Percentiles rank a stretch among this genome's conserved stretches.
Evolutionary conservation across 1,284 basidiomycete genomes (phyloP).

Genomic region (Coniferiporia weirii): DNA sequence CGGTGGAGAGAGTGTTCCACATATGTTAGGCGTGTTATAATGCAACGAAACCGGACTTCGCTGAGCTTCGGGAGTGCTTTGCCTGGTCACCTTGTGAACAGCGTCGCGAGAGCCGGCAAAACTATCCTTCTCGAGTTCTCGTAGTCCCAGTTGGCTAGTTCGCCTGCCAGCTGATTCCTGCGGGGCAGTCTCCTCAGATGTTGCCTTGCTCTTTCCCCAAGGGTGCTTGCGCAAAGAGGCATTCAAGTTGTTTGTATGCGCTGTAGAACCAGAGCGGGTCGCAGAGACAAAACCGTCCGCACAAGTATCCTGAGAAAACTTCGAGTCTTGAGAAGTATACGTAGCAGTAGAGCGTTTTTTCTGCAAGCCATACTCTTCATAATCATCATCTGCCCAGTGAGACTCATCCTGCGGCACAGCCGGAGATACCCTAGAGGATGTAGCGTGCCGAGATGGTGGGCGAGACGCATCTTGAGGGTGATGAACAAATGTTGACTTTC

Average conservation of each 20-base stretch:
- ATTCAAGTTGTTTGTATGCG: not conserved
- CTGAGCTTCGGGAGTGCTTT: not conserved
- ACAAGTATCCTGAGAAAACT: not conserved
- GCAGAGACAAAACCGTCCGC: not conserved
- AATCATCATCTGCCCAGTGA: not conserved
- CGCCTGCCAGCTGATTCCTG: constrained; percentile 4
- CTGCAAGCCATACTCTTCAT: not conserved
- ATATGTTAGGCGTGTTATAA: not conserved
- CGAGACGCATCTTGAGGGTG: not conserved
- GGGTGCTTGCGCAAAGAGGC: constrained; percentile 7
- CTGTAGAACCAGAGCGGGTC: not conserved
- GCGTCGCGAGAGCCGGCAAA: constrained; percentile 66
- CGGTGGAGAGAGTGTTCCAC: not conserved
- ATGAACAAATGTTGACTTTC: not conserved
- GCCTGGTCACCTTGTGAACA: constrained; percentile 58
- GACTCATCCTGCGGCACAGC: not conserved
- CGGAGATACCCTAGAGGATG: not conserved
- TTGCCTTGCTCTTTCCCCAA: constrained; percentile 12
- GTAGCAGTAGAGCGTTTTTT: not conserved
- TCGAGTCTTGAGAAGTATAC: not conserved
- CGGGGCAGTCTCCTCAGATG: not conserved
- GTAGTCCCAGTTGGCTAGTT: constrained; percentile 42
- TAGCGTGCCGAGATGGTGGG: not conserved
- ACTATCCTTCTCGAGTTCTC: constrained; percentile 54
- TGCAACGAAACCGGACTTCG: constrained; percentile 17